Evolutionary conservation across 2,329 filamentous ascomycete genomes (phyloP), one percentile per base, ranked within the genome.

Genomic region (Diaporthe nobilis): DNA sequence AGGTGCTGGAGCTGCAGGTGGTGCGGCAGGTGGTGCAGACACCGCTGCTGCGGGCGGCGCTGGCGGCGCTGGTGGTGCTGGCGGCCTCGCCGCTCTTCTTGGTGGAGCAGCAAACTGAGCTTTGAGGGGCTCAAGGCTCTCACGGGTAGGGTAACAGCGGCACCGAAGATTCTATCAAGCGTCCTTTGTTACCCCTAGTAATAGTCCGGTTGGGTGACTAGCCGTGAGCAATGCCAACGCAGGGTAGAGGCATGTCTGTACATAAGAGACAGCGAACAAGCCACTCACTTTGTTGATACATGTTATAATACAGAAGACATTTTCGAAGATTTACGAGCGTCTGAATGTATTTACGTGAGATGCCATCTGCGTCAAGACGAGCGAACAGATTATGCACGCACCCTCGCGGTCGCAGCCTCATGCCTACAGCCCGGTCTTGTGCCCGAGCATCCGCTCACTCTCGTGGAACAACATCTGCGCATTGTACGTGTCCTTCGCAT

Each of bases 401-500:
- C 22, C 15, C 37, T 49, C 13, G 31, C 13, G 15, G 22, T 2
- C 20, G n/a, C 15, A n/a, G n/a, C 20, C 3, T 25, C 22, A 4
- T 12, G 7, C 25, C 42, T 44, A 76, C 8, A 76, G 57, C 5
- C 72, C 75, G 12, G 75, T 76, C 47, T 34, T 74, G 6, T 53
- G 25, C 17, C 71, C 75, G 2, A 76, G 57, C 75, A 76, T 76
- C 8, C 72, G 63, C 72, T 76, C 75, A 17, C 75, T 76, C 39
- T 76, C 75, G 12, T 67, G 71, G 39, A 65, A 76, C 3, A 76
- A 28, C 71, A 71, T 74, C 9, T 73, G 55, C 4, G 75, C 75
- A 17, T 71, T 76, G 28, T 74, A 60, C 20, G 49, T 28, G 12
- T 76, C 72, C 34, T 61, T 72, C 1, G 75, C 72, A 31, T 76